These are phyloP conservation scores for Paradendryphiella salina DNA, from an alignment of 2,329 filamentous ascomycete genomes.

Conservation along the genomic window DNA sequence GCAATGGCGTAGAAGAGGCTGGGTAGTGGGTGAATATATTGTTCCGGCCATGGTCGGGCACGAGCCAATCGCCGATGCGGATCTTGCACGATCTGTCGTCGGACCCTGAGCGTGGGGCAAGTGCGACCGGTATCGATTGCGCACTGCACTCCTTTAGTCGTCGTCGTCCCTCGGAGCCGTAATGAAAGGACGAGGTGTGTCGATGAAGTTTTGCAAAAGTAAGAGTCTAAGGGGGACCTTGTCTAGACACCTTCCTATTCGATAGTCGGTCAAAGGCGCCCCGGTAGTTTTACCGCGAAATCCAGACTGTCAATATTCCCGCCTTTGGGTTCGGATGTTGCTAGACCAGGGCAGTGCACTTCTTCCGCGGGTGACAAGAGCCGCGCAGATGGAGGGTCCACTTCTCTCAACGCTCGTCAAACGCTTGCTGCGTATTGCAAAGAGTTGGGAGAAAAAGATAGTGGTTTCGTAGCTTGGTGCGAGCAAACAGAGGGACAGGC, in stretches of 20 bases:
- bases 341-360: slow-evolving; percentile 12
- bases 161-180: neutral
- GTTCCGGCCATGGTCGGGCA: slow-evolving; percentile 31
- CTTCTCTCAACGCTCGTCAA: neutral
- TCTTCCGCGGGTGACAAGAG: neutral
- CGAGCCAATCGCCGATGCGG: slow-evolving; percentile 23
- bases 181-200: neutral
- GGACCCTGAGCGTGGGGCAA: slow-evolving; percentile 9
- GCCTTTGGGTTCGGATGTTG: slow-evolving; percentile 1
- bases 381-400: slow-evolving; percentile 2
- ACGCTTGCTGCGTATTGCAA: neutral
- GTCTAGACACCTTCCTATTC: slow-evolving; percentile 23
- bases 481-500: neutral
- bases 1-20: slow-evolving; percentile 31
- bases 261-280: slow-evolving; percentile 14
- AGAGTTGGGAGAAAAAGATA: neutral
- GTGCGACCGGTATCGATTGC: slow-evolving; percentile 7
- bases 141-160: neutral
- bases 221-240: neutral
- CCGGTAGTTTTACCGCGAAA: slow-evolving; percentile 6
- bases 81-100: slow-evolving; percentile 6
- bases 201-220: neutral
- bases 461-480: neutral
- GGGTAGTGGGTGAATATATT: slow-evolving; percentile 18
- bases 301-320: slow-evolving; percentile 18